phyloP scores from a whole-genome alignment of 345 rosid genomes.

The Ailanthus altissimus region DNA sequence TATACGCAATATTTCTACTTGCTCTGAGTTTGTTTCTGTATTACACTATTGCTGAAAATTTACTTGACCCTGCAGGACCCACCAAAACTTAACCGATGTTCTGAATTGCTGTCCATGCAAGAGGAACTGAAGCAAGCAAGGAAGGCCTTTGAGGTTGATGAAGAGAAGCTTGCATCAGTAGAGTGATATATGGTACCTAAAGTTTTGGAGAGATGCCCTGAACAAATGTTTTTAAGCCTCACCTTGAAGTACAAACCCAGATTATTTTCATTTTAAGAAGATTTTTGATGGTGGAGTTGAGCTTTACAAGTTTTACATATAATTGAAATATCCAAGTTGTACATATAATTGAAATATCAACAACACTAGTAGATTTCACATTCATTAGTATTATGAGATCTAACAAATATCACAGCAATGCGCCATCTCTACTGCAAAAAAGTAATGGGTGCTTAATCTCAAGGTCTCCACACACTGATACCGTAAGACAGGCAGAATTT shows the following conservation, averaged over 20 bases:
- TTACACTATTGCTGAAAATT: not conserved
- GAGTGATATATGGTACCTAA: conserved; percentile 31
- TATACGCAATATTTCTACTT: not conserved
- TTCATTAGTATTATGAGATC: not conserved
- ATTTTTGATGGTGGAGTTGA: not conserved
- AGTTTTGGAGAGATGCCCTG: not conserved
- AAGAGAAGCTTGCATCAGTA: conserved; percentile 63
- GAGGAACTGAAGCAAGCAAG: conserved; percentile 97
- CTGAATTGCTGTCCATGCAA: conserved; percentile 84
- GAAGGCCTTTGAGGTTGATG: conserved; percentile 92
- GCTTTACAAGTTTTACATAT: not conserved
- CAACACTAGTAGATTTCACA: too few species aligned
- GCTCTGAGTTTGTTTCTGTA: not conserved
- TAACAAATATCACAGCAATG: not conserved
- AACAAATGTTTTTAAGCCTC: not conserved
- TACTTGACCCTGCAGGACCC: conserved; percentile 56
- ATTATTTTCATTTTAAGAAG: not conserved
- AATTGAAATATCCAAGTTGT: not conserved
- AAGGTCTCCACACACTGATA: too few species aligned
- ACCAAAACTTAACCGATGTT: conserved; percentile 85
- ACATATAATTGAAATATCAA: not conserved
- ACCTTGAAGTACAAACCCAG: not conserved
- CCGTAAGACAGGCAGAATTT: too few species aligned
- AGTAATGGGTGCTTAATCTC: too few species aligned
- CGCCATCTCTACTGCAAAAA: too few species aligned